phyloP scores from a whole-genome alignment of 1,139 yeast genomes.

The Debaryomycetaceae sp. region DNA sequence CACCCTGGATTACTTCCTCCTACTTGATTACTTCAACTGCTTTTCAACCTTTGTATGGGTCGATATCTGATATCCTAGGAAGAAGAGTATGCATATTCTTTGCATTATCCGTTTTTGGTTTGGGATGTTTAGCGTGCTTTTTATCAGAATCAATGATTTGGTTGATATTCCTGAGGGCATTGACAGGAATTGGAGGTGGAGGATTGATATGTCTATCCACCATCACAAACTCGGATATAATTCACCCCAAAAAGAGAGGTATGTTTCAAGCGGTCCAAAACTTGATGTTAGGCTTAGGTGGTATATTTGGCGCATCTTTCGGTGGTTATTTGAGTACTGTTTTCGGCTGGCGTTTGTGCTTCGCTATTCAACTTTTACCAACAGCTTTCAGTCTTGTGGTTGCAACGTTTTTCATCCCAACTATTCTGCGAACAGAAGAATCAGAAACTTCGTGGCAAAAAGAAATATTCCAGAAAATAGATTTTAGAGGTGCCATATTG shows the following conservation, averaged over 20 bases:
- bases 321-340: slow-evolving; percentile 20
- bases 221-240: slow-evolving; percentile 27
- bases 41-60: slow-evolving; percentile 43
- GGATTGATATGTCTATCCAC: slow-evolving; percentile 27
- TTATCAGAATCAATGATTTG: slow-evolving; percentile 14
- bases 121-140: slow-evolving; percentile 32
- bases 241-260: slow-evolving; percentile 24
- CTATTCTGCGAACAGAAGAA: slow-evolving; percentile 1
- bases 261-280: slow-evolving; percentile 26
- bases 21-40: slow-evolving; percentile 31
- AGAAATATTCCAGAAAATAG: slow-evolving; percentile 12
- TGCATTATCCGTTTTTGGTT: slow-evolving; percentile 17
- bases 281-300: slow-evolving; percentile 22
- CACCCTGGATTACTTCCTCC: slow-evolving; percentile 40
- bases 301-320: slow-evolving; percentile 23
- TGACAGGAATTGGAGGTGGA: slow-evolving; percentile 35
- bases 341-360: slow-evolving; percentile 29
- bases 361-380: slow-evolving; percentile 15
- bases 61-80: slow-evolving; percentile 42
- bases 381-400: slow-evolving; percentile 16
- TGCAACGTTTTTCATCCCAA: slow-evolving; percentile 9
- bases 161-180: slow-evolving; percentile 14
- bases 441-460: background rate
- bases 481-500: slow-evolving; percentile 16
- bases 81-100: slow-evolving; percentile 16